phyloP scores from a whole-genome alignment of 73 alveolate genomes.

The Paramecium pentaurelia region DNA sequence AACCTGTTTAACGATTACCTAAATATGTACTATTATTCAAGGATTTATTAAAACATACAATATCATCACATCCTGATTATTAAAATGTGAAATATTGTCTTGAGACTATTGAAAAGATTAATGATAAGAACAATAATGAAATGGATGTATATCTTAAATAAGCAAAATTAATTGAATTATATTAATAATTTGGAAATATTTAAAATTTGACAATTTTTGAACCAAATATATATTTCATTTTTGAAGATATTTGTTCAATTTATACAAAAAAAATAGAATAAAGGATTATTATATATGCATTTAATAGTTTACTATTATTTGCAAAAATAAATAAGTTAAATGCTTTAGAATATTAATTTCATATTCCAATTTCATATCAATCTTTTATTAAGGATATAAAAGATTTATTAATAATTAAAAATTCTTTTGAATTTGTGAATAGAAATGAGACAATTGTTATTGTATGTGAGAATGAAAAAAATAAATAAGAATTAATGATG shows the following conservation, averaged over 20 bases:
- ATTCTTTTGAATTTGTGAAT: neutral
- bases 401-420: neutral
- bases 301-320: constrained; percentile 13
- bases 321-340: neutral
- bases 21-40: constrained; percentile 13
- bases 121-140: neutral
- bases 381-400: neutral
- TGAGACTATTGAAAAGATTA: neutral
- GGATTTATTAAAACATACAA: constrained; percentile 27
- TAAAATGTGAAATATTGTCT: neutral
- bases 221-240: neutral
- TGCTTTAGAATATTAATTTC: neutral
- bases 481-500: neutral
- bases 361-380: neutral
- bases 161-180: neutral
- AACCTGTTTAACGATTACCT: constrained; percentile 20
- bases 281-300: neutral
- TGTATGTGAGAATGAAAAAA: neutral
- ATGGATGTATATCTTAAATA: neutral
- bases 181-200: neutral
- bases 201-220: neutral
- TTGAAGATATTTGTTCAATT: constrained; percentile 19
- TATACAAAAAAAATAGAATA: neutral
- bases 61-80: constrained; percentile 4
- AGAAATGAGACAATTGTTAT: neutral